phyloP scores from a whole-genome alignment of 805 yeast genomes.

The Saturnispora dispora region DNA sequence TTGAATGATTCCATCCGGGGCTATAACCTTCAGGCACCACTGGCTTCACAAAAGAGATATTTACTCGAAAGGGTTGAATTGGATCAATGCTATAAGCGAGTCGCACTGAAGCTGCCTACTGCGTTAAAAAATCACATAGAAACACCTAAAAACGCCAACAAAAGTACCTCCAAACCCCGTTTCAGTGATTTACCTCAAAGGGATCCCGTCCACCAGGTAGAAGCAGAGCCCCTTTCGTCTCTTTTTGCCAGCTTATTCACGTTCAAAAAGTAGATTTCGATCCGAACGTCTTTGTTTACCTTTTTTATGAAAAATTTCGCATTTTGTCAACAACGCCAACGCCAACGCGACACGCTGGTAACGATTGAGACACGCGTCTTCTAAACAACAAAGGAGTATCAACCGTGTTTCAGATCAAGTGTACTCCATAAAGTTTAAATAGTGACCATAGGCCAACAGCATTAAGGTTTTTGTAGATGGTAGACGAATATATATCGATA shows the following conservation, averaged over 20 bases:
- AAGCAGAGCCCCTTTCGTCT: constrained; percentile 25
- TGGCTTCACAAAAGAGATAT: constrained; percentile 50
- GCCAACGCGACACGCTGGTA: constrained; percentile 1
- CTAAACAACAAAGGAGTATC: constrained; percentile 6
- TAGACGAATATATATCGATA: background rate
- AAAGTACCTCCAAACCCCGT: constrained; percentile 5
- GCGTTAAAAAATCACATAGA: constrained; percentile 17
- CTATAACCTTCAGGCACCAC: constrained; percentile 57
- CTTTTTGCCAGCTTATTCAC: constrained; percentile 21
- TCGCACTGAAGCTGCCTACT: constrained; percentile 19
- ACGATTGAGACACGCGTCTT: background rate
- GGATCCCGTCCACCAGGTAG: constrained; percentile 19
- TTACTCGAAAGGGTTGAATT: constrained; percentile 37
- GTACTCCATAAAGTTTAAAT: constrained; percentile 1
- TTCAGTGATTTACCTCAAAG: constrained; percentile 19
- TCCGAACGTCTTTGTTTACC: background rate
- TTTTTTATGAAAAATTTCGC: background rate
- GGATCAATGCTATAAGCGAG: constrained; percentile 29
- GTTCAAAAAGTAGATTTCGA: background rate
- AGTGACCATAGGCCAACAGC: background rate
- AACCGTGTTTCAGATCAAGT: constrained; percentile 6
- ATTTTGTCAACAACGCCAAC: background rate
- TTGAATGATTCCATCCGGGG: constrained; percentile 45
- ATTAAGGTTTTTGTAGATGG: background rate
- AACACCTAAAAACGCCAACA: background rate